Evolutionary conservation across 805 yeast species (phyloP).

Genomic region (Pichia cephalocereana): DNA sequence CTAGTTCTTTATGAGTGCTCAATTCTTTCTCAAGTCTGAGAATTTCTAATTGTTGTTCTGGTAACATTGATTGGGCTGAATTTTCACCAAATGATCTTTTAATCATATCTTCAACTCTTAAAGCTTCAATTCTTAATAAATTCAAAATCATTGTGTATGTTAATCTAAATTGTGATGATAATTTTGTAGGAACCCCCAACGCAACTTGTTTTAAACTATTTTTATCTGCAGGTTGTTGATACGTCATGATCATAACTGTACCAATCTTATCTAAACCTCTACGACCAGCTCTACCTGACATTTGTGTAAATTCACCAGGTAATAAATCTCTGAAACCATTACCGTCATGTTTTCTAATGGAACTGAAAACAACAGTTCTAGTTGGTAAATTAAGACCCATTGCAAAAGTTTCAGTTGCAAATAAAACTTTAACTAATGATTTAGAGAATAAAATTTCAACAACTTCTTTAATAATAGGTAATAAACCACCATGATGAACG

Average conservation of each 20-base stretch:
- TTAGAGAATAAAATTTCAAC: conserved; percentile 88
- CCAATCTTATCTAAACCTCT: conserved; percentile 92
- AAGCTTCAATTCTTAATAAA: conserved; percentile 83
- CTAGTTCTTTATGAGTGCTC: conserved; percentile 17
- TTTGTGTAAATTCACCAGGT: conserved; percentile 97
- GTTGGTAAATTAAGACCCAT: conserved; percentile 98
- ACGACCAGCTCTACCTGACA: conserved; percentile 99
- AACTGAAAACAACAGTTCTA: conserved; percentile 87
- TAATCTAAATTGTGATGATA: conserved; percentile 84
- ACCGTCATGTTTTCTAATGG: conserved; percentile 86
- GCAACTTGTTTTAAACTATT: conserved; percentile 68
- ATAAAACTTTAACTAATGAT: conserved; percentile 78
- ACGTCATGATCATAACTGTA: conserved; percentile 88
- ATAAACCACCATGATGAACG: conserved; percentile 93
- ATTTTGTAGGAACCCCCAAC: conserved; percentile 82
- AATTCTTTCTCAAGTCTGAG: conserved; percentile 42
- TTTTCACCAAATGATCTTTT: conserved; percentile 93
- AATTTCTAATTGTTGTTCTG: conserved; percentile 71
- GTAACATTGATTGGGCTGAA: conserved; percentile 71
- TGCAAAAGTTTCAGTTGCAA: conserved; percentile 98
- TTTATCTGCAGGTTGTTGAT: conserved; percentile 50
- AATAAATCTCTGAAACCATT: conserved; percentile 66
- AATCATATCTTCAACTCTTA: conserved; percentile 97
- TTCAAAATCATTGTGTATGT: conserved; percentile 95
- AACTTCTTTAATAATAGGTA: conserved; percentile 87